Conservation (phyloP, 2,329 filamentous ascomycete species). For the Pseudogymnoascus sp. region DNA sequence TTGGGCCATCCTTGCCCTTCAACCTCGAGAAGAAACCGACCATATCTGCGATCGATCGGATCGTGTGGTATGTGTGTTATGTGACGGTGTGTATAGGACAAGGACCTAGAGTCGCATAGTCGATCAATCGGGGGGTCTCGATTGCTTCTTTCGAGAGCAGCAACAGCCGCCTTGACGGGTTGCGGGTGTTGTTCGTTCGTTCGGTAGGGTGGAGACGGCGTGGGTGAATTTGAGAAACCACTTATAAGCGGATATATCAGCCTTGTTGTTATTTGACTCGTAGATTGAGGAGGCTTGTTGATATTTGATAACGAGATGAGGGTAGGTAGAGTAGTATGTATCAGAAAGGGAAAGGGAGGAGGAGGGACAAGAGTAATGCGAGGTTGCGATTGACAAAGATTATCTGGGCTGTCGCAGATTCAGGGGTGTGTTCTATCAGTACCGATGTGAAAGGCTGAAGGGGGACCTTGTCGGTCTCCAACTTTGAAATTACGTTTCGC, state of each 20-base stretch:
- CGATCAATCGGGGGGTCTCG: neutral
- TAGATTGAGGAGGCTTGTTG: neutral
- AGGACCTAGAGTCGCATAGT: conserved; percentile 1
- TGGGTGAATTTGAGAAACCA: neutral
- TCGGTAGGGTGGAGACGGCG: neutral
- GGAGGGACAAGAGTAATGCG: neutral
- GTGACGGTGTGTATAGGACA: neutral
- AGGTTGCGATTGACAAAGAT: neutral
- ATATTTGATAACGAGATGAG: neutral
- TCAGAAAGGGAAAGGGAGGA: neutral
- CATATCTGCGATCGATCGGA: conserved; percentile 16
- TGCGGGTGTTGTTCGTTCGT: neutral
- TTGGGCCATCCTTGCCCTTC: conserved; percentile 64
- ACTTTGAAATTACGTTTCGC: conserved; percentile 7
- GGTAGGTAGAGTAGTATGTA: neutral
- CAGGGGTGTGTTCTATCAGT: neutral
- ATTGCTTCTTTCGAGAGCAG: neutral
- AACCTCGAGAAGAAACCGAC: conserved; percentile 28
- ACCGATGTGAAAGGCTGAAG: neutral
- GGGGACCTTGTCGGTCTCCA: neutral
- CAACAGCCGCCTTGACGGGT: neutral
- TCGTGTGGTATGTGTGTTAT: neutral
- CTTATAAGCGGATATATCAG: neutral
- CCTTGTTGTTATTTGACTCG: neutral
- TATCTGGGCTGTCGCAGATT: neutral